Evolutionary conservation across 306 rosid genomes (phyloP).

Genomic region (Casuarina equisetifolia): DNA sequence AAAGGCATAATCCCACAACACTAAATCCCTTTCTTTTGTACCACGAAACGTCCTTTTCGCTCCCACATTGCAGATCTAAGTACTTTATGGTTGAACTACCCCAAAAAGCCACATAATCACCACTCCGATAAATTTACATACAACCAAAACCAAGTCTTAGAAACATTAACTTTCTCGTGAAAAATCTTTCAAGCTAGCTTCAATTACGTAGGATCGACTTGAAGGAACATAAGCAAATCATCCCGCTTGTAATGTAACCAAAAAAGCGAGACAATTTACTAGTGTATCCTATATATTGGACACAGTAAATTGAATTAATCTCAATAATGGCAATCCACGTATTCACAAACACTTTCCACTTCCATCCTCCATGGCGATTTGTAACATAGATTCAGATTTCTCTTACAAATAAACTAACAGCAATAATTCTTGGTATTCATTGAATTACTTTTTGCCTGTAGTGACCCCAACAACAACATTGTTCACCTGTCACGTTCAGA

Average conservation of each 20-base stretch:
- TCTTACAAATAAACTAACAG: conserved; percentile 12
- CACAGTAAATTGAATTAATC: neutral
- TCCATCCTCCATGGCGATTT: conserved; percentile 13
- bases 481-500: conserved; percentile 74
- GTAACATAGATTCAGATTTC: conserved; percentile 6
- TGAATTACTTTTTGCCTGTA: conserved; percentile 68
- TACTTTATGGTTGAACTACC: no score
- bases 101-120: no score
- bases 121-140: no score
- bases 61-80: no score
- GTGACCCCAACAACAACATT: conserved; percentile 96
- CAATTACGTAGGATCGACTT: neutral
- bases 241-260: no score
- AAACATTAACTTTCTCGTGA: neutral
- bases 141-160: neutral
- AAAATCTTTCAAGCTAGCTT: neutral
- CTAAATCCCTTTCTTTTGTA: no score
- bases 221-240: neutral
- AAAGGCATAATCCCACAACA: no score
- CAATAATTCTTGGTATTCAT: neutral
- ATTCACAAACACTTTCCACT: conserved; percentile 33
- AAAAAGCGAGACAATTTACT: no score
- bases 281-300: neutral
- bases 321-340: conserved; percentile 18
- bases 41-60: no score